Evolutionary conservation across 495 filamentous ascomycete genomes (phyloP).

Genomic region (Xylaria sp.): DNA sequence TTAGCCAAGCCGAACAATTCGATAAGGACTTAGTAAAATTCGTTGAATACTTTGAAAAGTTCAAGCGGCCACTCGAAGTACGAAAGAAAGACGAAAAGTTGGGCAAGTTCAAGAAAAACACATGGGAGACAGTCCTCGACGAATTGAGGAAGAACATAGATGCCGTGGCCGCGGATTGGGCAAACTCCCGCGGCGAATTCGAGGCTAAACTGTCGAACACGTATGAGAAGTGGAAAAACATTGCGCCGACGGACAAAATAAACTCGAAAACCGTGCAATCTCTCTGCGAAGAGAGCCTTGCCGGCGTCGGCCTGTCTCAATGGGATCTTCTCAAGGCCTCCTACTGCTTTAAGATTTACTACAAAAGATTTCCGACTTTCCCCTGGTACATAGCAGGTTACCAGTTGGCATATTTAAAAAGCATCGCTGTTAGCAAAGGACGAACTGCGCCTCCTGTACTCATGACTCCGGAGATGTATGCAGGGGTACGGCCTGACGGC

Average conservation of each 20-base stretch:
- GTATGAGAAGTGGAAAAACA: constrained; percentile 53
- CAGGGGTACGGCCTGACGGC: constrained; percentile 49
- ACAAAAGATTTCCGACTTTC: constrained; percentile 48
- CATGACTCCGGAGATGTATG: constrained; percentile 54
- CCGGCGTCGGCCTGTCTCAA: constrained; percentile 49
- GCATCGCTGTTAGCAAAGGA: constrained; percentile 35
- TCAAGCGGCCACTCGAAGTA: constrained; percentile 24
- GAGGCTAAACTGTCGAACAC: constrained; percentile 51
- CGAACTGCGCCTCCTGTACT: constrained; percentile 35
- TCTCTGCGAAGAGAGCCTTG: constrained; percentile 54
- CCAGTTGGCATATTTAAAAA: constrained; percentile 70
- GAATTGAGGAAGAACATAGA: constrained; percentile 46
- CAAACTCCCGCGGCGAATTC: constrained; percentile 38
- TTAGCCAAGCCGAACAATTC: constrained; percentile 31
- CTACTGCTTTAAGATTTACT: constrained; percentile 57
- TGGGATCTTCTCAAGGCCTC: constrained; percentile 72
- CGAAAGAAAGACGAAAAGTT: constrained; percentile 31
- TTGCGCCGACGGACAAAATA: constrained; percentile 46
- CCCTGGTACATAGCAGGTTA: constrained; percentile 70
- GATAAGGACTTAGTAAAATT: constrained; percentile 39
- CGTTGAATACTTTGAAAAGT: constrained; percentile 35
- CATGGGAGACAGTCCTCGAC: constrained; percentile 38
- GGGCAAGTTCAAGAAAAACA: constrained; percentile 31
- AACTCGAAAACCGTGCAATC: constrained; percentile 41
- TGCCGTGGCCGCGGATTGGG: constrained; percentile 43